Evolutionary conservation across 2,329 filamentous ascomycete species (phyloP).

Genomic region (Chrysosporium keratinophilum): DNA sequence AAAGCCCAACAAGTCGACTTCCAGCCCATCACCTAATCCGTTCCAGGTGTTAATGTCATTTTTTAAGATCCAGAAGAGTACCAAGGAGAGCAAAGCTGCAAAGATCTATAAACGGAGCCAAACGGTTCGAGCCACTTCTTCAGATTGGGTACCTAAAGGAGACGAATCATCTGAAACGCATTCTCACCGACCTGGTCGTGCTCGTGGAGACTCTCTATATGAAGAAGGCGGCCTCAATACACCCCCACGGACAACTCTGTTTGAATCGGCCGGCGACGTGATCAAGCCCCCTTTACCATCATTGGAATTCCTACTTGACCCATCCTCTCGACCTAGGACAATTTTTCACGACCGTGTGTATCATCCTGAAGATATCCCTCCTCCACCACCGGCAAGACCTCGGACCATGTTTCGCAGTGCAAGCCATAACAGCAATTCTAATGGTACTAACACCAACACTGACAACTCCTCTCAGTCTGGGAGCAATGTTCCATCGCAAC

Average conservation of each 20-base stretch:
- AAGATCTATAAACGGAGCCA: slow-evolving; percentile 70
- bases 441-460: slow-evolving; percentile 10
- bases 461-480: not conserved
- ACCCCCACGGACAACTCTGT: slow-evolving; percentile 83
- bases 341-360: slow-evolving; percentile 98
- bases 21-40: slow-evolving; percentile 37
- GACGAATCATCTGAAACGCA: not conserved
- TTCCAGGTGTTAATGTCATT: slow-evolving; percentile 60
- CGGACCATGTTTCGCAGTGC: slow-evolving; percentile 31
- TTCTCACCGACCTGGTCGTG: slow-evolving; percentile 21
- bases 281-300: slow-evolving; percentile 81
- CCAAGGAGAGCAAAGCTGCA: slow-evolving; percentile 35
- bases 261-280: slow-evolving; percentile 87
- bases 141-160: too few relatives aligned
- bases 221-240: slow-evolving; percentile 48
- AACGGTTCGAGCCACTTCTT: slow-evolving; percentile 44
- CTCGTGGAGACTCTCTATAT: slow-evolving; percentile 42
- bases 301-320: slow-evolving; percentile 71
- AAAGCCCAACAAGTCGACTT: slow-evolving; percentile 3
- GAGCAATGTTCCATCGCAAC: slow-evolving; percentile 1
- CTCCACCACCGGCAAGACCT: slow-evolving; percentile 48
- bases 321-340: slow-evolving; percentile 66
- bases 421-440: slow-evolving; percentile 5
- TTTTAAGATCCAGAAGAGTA: slow-evolving; percentile 49
- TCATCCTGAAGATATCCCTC: slow-evolving; percentile 83